Percentiles rank a stretch among this genome's conserved stretches.
These are phyloP conservation scores for Colletotrichum somersetense DNA, from an alignment of 2,329 filamentous ascomycete genomes.

Conservation along the genomic window DNA sequence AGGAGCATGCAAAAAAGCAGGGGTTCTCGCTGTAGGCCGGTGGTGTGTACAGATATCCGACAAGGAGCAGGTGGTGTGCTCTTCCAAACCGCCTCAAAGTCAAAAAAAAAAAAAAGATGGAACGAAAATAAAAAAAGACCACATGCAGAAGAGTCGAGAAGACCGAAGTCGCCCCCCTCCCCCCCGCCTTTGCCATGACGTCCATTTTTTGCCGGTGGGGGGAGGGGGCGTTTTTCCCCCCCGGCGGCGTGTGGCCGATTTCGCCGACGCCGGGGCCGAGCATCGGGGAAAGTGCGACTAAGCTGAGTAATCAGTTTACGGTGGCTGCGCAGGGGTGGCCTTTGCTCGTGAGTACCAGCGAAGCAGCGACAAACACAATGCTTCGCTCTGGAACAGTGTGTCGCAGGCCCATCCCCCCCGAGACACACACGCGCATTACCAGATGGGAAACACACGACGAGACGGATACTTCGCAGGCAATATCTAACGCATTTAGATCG, in stretches of 20 bases:
- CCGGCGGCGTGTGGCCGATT: constrained; percentile 38
- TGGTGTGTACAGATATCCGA: constrained; percentile 9
- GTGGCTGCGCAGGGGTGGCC: constrained; percentile 25
- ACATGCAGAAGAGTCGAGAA: background rate
- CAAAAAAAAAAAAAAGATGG: constrained; percentile 6
- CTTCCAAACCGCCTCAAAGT: constrained; percentile 4
- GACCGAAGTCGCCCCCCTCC: constrained; percentile 11
- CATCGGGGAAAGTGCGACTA: constrained; percentile 29
- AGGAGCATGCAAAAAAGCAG: constrained; percentile 3
- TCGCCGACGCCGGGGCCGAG: constrained; percentile 41
- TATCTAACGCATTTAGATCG: background rate
- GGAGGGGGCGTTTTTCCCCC: constrained; percentile 19
- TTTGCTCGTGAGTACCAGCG: constrained; percentile 22
- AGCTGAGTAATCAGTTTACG: constrained; percentile 34
- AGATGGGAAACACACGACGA: background rate
- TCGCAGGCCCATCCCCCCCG: constrained; percentile 22
- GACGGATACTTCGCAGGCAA: background rate
- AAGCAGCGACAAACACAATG: constrained; percentile 23
- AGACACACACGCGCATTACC: constrained; percentile 15
- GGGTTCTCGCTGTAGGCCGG: constrained; percentile 32
- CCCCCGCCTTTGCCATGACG: constrained; percentile 33
- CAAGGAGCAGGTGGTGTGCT: background rate
- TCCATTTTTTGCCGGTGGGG: constrained; percentile 28
- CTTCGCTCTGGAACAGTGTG: background rate
- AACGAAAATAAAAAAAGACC: constrained; percentile 2